Evolutionary conservation across 495 filamentous ascomycete genomes (phyloP).

Genomic region (Diplogelasinospora grovesii): DNA sequence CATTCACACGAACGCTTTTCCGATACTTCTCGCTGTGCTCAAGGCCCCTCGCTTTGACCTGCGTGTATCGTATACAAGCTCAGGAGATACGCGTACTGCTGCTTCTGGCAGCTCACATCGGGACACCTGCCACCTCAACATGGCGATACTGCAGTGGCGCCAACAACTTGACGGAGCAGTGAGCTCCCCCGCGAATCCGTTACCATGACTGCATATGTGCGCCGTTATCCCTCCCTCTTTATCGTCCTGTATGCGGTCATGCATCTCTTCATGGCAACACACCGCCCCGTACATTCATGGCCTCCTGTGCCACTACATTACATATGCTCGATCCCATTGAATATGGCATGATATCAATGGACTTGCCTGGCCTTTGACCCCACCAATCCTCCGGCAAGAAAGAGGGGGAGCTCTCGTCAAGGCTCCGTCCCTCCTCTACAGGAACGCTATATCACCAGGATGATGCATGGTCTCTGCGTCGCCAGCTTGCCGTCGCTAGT

Average conservation of each 20-base stretch:
- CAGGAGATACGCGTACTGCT: too few species aligned
- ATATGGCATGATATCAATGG: too few species aligned
- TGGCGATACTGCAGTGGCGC: too few species aligned
- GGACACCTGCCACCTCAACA: too few species aligned
- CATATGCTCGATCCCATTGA: too few species aligned
- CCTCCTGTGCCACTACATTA: not conserved
- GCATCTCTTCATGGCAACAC: not conserved
- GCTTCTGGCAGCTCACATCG: too few species aligned
- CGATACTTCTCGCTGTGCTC: too few species aligned
- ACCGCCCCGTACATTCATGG: not conserved
- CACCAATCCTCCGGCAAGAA: not conserved
- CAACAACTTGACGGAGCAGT: not conserved
- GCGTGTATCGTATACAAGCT: too few species aligned
- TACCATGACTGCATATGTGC: not conserved
- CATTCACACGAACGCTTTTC: too few species aligned
- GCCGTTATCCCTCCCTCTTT: not conserved
- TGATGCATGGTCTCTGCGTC: not conserved
- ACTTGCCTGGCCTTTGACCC: not conserved
- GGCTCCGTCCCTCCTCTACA: slow-evolving; percentile 1
- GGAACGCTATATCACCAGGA: not conserved
- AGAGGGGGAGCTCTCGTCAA: not conserved
- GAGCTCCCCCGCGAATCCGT: slow-evolving; percentile 2
- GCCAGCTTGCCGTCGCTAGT: not conserved
- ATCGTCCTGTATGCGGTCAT: too few species aligned
- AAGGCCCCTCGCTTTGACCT: too few species aligned